Percentiles rank a stretch among this genome's conserved stretches.
Conservation (phyloP, 768 basidiomycete genomes). For the Pleurotus citrinopileatus region DNA sequence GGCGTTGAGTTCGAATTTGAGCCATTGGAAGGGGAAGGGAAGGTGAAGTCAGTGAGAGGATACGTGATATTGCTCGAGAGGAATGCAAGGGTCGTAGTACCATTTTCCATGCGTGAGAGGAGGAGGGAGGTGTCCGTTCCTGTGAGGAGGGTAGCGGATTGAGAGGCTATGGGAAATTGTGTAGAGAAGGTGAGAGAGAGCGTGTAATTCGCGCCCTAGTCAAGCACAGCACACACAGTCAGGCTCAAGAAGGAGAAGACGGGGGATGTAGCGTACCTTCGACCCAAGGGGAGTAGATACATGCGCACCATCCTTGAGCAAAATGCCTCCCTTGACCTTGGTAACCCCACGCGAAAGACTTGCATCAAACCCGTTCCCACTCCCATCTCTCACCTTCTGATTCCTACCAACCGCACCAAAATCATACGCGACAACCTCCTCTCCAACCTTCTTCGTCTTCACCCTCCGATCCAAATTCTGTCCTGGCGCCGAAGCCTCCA, state of each 20-base stretch:
- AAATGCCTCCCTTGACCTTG: not conserved
- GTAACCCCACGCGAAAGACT: not conserved
- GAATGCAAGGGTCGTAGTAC: not conserved
- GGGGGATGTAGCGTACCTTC: not conserved
- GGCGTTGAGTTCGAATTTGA: not conserved
- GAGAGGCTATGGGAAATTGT: not conserved
- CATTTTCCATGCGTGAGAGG: not conserved
- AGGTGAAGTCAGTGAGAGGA: not conserved
- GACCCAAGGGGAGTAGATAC: conserved; percentile 3
- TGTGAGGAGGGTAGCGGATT: not conserved
- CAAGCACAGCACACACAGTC: not conserved
- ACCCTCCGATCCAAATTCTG: conserved; percentile 38
- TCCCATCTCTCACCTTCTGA: conserved; percentile 11
- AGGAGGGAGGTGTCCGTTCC: not conserved
- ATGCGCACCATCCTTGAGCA: not conserved
- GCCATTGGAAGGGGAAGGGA: no score
- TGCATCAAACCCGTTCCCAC: conserved; percentile 20
- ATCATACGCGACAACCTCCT: conserved; percentile 9
- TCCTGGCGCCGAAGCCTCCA: conserved; percentile 38
- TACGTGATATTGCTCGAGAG: conserved; percentile 7
- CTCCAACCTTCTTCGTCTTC: conserved; percentile 9
- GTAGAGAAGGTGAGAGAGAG: not conserved
- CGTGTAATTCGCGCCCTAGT: conserved; percentile 2
- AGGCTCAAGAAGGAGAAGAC: not conserved
- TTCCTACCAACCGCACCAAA: conserved; percentile 10